Evolutionary conservation across 805 yeast species (phyloP).

Genomic region (Kazachstania bromeliacearum): DNA sequence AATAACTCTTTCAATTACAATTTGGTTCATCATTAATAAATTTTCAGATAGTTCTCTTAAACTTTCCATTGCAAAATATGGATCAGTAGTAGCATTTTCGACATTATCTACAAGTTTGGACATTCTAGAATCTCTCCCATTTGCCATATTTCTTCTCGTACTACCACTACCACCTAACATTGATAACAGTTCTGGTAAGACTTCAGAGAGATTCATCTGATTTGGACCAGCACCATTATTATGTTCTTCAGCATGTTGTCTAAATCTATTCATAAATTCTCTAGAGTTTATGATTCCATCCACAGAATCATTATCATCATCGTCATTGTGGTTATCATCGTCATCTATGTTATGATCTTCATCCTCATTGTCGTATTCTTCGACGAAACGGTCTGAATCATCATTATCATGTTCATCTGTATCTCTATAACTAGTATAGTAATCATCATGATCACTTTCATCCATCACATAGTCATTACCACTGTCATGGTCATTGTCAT

Average conservation of each 20-base stretch:
- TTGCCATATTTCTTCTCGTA: constrained; percentile 4
- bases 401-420: constrained; percentile 1
- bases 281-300: constrained; percentile 18
- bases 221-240: background rate
- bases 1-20: constrained; percentile 51
- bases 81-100: constrained; percentile 36
- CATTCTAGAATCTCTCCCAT: constrained; percentile 15
- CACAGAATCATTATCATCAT: constrained; percentile 15
- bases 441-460: too few species aligned
- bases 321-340: constrained; percentile 13
- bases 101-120: constrained; percentile 23
- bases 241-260: constrained; percentile 4
- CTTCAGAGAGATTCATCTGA: constrained; percentile 24
- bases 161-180: constrained; percentile 22
- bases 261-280: constrained; percentile 20
- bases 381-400: constrained; percentile 1
- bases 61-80: constrained; percentile 53
- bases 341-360: constrained; percentile 4
- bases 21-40: constrained; percentile 57
- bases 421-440: background rate
- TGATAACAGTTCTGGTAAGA: constrained; percentile 34
- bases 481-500: background rate
- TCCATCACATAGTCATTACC: background rate
- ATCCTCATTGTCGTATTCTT: constrained; percentile 1
- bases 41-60: constrained; percentile 56